A percentile compares a stretch with the other conserved stretches of the same genome.
phyloP scores from a whole-genome alignment of 371 early-diverging fungal genomes.

The Parasitella parasitica region DNA sequence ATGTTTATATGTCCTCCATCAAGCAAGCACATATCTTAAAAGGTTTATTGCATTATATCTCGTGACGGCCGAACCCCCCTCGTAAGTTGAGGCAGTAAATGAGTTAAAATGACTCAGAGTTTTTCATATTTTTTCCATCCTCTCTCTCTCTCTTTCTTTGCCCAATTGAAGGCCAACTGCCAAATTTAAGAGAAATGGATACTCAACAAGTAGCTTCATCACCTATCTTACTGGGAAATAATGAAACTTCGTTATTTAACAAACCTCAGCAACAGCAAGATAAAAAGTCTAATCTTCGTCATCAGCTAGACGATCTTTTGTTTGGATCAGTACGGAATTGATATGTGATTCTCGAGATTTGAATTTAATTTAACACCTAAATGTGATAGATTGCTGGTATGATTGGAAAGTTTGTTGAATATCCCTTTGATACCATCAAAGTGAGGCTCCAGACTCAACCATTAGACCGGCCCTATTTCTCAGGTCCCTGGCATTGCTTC shows the following conservation, averaged over 20 bases:
- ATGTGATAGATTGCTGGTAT: constrained; percentile 76
- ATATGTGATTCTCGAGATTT: not conserved
- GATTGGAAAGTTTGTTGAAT: constrained; percentile 91
- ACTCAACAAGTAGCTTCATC: constrained; percentile 10
- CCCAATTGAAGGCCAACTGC: not conserved
- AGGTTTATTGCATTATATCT: too few species aligned
- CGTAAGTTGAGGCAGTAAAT: not conserved
- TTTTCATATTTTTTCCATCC: not conserved
- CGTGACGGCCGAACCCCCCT: not conserved
- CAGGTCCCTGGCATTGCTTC: constrained; percentile 87
- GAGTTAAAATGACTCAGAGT: constrained; percentile 1
- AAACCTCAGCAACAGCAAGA: not conserved
- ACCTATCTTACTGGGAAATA: not conserved
- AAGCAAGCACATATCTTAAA: too few species aligned
- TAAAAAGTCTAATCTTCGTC: constrained; percentile 15
- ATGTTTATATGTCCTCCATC: too few species aligned
- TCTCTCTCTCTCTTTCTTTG: constrained; percentile 1
- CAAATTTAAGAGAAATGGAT: constrained; percentile 4
- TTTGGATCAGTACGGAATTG: constrained; percentile 32
- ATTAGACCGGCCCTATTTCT: constrained; percentile 63
- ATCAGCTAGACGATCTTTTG: constrained; percentile 30
- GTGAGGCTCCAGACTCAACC: constrained; percentile 93
- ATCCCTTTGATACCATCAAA: constrained; percentile 97
- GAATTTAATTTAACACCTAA: not conserved
- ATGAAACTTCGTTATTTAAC: not conserved